These are phyloP conservation scores for Coniosporium tulheliwenetii DNA, from an alignment of 2,329 filamentous ascomycete species.

Conservation along the genomic window DNA sequence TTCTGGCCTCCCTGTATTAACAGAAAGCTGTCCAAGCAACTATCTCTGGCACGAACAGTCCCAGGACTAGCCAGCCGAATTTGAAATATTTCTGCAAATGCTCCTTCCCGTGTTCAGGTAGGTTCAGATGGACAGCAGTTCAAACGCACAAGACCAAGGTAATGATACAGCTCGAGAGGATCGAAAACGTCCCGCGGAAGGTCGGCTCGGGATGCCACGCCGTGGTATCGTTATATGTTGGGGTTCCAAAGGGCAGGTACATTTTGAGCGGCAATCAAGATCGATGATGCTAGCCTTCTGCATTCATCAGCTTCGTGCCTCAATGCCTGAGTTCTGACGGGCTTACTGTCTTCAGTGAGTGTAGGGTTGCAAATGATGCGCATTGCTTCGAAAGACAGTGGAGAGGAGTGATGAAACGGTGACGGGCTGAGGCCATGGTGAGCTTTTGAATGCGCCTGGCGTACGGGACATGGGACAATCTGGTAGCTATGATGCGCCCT, in stretches of 20 bases:
- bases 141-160: constrained; percentile 7
- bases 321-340: no score
- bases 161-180: neutral
- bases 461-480: no score
- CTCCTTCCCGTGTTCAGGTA: constrained; percentile 1
- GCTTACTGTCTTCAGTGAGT: no score
- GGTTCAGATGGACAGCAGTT: constrained; percentile 7
- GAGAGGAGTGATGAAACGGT: no score
- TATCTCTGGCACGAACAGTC: constrained; percentile 5
- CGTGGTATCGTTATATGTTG: neutral
- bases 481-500: no score
- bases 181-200: constrained; percentile 5
- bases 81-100: constrained; percentile 2
- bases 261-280: neutral
- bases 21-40: neutral
- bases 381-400: no score
- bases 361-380: no score
- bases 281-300: no score
- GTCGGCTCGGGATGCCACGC: constrained; percentile 6
- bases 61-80: constrained; percentile 4
- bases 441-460: no score
- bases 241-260: neutral
- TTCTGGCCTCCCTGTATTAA: constrained; percentile 1
- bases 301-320: no score
- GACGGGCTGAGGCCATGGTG: no score